Evolutionary conservation across 2,329 filamentous ascomycete species (phyloP).

Genomic region (Cytospora paraplurivora): DNA sequence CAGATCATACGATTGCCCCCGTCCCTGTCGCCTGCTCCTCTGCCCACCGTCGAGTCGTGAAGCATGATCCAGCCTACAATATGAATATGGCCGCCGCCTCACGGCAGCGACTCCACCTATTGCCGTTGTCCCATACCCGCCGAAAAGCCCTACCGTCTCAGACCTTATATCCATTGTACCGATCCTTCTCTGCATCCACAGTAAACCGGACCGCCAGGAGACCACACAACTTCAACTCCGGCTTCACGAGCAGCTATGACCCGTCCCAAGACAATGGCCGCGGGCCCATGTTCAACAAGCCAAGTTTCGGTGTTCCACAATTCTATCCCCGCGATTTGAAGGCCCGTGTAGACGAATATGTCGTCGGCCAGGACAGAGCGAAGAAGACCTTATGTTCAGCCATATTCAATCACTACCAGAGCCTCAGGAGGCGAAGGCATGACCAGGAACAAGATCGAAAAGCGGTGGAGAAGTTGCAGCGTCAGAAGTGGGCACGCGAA

Average conservation of each 20-base stretch:
- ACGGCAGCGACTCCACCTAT: constrained; percentile 28
- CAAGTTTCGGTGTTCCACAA: constrained; percentile 60
- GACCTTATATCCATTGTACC: background rate
- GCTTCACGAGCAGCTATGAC: constrained; percentile 63
- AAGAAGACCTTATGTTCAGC: constrained; percentile 93
- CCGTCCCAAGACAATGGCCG: constrained; percentile 54
- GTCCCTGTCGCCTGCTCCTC: constrained; percentile 2
- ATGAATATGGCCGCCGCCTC: constrained; percentile 28
- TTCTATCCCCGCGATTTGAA: constrained; percentile 75
- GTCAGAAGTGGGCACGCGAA: constrained; percentile 72
- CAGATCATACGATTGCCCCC: constrained; percentile 1
- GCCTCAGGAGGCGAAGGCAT: constrained; percentile 75
- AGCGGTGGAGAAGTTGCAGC: constrained; percentile 64
- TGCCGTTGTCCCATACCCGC: constrained; percentile 24
- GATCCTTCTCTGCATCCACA: constrained; percentile 37
- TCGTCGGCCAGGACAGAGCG: constrained; percentile 91
- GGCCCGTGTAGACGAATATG: constrained; percentile 90
- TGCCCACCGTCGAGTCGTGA: background rate
- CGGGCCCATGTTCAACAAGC: constrained; percentile 62
- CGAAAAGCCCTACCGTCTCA: constrained; percentile 10
- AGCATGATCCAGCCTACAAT: constrained; percentile 20
- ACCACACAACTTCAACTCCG: constrained; percentile 55
- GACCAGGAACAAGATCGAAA: constrained; percentile 69
- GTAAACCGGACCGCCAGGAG: constrained; percentile 40
- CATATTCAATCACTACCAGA: constrained; percentile 96